Evolutionary conservation across 140 eudicot genomes (phyloP), one percentile per base, ranked within the genome.

Genomic region (Anethum foeniculum): DNA sequence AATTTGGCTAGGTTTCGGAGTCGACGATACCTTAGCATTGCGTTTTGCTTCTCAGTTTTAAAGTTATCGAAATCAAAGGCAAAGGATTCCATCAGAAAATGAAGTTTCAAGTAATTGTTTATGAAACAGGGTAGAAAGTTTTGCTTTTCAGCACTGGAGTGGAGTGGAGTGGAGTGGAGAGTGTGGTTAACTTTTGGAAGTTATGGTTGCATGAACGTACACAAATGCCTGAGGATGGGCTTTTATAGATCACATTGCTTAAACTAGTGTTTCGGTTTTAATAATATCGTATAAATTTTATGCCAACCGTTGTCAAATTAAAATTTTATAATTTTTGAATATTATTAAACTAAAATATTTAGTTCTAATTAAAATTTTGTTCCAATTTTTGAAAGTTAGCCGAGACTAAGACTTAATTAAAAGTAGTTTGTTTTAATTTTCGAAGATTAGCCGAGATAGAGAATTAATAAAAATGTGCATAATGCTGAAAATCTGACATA

Each of bases 11-110:
- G 38, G 64, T 81, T 77, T 62, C 80, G 79, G 51, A 91, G 80
- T 10, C 83, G 79, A 23, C 74, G 86, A 84, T 84, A 86, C 0
- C 83, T 75, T 18, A 85, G 84, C 82, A 83, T 82, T 9, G 88
- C 88, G 46, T 82, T 86, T 1, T 87, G 83, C 74, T 88, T 90
- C 80, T 88, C 92, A 16, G 46, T 58, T 46, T 86, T 85, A 12
- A 83, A 75, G 80, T 60, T 85, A 27, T 88, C 82, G 38, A 88
- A 83, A 23, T 88, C 82, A 43, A 88, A 83, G n/a, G 83, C 83
- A 48, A 88, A 90, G 27, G 80, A 62, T 48, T 90, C 91, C 95
- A 90, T 90, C 15, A 8, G 18, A 19, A 18, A 34, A 5, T 6
- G n/a, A 7, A 34, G 9, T 3, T 10, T 2, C 0, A 0, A 23